phyloP scores from a whole-genome alignment of 2,329 filamentous ascomycete species.

The Aspergillus texensis region DNA sequence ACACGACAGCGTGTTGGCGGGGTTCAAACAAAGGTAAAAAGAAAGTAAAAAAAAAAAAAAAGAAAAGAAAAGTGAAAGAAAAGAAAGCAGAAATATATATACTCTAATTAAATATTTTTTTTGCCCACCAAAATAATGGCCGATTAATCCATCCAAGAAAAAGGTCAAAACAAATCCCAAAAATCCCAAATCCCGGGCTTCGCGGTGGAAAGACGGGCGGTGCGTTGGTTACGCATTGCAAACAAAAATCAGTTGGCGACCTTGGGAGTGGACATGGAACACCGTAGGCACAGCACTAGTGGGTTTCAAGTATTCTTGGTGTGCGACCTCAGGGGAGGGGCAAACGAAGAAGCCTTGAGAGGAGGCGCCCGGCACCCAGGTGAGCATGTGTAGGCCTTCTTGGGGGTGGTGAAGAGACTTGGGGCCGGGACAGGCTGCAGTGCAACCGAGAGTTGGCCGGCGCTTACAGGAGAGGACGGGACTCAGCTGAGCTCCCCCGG shows the following conservation, averaged over 20 bases:
- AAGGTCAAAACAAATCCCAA: background rate
- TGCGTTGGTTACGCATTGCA: background rate
- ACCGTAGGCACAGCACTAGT: constrained; percentile 6
- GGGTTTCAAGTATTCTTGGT: constrained; percentile 4
- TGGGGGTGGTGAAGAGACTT: background rate
- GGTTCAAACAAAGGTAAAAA: background rate
- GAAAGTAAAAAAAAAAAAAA: background rate
- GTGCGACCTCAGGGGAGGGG: constrained; percentile 2
- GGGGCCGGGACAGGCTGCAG: background rate
- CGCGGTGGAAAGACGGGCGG: background rate
- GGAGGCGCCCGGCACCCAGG: background rate
- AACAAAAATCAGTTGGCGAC: background rate
- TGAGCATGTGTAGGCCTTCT: background rate
- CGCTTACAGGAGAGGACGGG: background rate
- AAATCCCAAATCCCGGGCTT: background rate
- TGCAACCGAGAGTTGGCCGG: constrained; percentile 2
- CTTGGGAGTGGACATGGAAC: background rate
- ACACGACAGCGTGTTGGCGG: background rate
- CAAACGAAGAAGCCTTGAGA: background rate
- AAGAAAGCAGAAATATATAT: background rate
- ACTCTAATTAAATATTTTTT: background rate
- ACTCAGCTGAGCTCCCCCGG: background rate
- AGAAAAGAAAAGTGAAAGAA: background rate
- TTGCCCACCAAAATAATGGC: background rate
- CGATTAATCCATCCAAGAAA: background rate